Conservation (phyloP, 2,329 filamentous ascomycete species). For the Aspergillus nomiae region DNA sequence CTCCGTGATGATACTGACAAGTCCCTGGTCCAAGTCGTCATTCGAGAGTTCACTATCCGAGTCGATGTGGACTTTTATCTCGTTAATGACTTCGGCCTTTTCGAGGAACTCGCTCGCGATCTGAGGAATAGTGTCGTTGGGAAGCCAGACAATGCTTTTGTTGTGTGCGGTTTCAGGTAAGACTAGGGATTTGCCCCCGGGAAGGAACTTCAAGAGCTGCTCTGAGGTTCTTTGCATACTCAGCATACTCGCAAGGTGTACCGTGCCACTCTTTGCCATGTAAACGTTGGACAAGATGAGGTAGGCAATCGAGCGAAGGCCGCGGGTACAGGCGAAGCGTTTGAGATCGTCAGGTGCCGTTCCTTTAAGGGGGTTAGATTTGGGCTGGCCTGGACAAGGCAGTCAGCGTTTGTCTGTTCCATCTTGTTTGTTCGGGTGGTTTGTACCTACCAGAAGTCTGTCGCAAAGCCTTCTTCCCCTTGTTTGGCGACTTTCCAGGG, state of each 20-base stretch:
- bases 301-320: constrained; percentile 39
- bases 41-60: constrained; percentile 13
- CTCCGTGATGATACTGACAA: neutral
- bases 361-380: constrained; percentile 8
- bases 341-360: constrained; percentile 20
- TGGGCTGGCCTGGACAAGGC: constrained; percentile 12
- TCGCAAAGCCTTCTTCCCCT: constrained; percentile 16
- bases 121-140: constrained; percentile 23
- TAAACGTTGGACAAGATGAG: constrained; percentile 30
- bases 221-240: constrained; percentile 30
- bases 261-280: constrained; percentile 26
- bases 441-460: constrained; percentile 14
- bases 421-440: neutral
- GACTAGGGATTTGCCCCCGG: constrained; percentile 26
- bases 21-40: neutral
- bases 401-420: constrained; percentile 4
- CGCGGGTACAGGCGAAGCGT: constrained; percentile 34
- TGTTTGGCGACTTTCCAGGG: constrained; percentile 20
- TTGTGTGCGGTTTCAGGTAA: constrained; percentile 21
- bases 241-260: constrained; percentile 35
- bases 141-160: constrained; percentile 34
- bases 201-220: constrained; percentile 32
- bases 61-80: constrained; percentile 12
- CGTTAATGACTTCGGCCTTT: constrained; percentile 17
- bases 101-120: constrained; percentile 25